Evolutionary conservation across 805 yeast genomes (phyloP).

Genomic region (Naumovozyma castellii): DNA sequence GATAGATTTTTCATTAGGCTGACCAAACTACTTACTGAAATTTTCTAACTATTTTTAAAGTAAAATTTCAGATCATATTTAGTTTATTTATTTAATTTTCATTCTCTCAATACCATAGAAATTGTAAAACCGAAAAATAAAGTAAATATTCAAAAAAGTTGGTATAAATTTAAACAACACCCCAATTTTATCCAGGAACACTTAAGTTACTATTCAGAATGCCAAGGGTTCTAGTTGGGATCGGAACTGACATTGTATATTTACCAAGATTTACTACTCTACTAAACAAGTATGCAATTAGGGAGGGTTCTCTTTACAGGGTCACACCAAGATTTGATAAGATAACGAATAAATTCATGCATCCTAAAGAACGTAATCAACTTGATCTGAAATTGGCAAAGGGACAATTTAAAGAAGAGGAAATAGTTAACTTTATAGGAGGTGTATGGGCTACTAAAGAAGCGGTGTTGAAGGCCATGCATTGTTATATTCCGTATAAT

Average conservation of each 20-base stretch:
- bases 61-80: too few relatives aligned
- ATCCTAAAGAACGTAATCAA: slow-evolving; percentile 10
- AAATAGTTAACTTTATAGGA: slow-evolving; percentile 13
- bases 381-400: slow-evolving; percentile 4
- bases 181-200: not conserved
- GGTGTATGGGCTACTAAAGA: slow-evolving; percentile 30
- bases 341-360: slow-evolving; percentile 24
- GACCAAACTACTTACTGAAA: too few relatives aligned
- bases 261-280: slow-evolving; percentile 19
- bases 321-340: slow-evolving; percentile 5
- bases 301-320: not conserved
- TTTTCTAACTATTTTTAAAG: too few relatives aligned
- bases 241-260: slow-evolving; percentile 26
- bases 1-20: not conserved
- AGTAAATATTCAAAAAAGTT: too few relatives aligned
- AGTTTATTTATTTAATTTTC: too few relatives aligned
- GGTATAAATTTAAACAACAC: too few relatives aligned
- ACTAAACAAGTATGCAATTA: slow-evolving; percentile 9
- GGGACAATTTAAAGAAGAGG: not conserved
- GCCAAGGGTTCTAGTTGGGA: slow-evolving; percentile 9
- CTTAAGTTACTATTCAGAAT: not conserved
- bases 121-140: too few relatives aligned
- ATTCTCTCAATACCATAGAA: too few relatives aligned
- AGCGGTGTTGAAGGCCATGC: slow-evolving; percentile 18
- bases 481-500: slow-evolving; percentile 7